Evolutionary conservation across 169 alveolate species (phyloP).

Genomic region (Plasmodium vinckei): DNA sequence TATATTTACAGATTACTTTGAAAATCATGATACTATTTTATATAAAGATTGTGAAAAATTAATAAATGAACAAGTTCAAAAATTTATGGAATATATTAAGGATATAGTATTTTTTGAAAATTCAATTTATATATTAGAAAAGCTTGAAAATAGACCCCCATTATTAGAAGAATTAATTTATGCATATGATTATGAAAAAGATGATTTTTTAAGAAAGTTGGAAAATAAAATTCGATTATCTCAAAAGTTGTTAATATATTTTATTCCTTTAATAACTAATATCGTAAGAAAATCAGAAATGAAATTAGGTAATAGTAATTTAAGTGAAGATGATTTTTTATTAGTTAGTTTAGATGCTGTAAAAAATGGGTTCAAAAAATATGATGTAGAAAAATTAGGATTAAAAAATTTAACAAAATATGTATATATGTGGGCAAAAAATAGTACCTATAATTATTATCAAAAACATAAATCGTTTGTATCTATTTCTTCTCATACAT

Average conservation of each 20-base stretch:
- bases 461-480: slow-evolving; percentile 73
- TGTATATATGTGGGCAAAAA: slow-evolving; percentile 75
- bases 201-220: slow-evolving; percentile 12
- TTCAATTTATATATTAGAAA: slow-evolving; percentile 67
- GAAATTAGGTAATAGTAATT: slow-evolving; percentile 55
- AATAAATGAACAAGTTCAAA: slow-evolving; percentile 47
- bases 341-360: slow-evolving; percentile 73
- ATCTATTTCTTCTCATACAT: slow-evolving; percentile 61
- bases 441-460: slow-evolving; percentile 73
- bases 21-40: not conserved
- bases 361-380: slow-evolving; percentile 73
- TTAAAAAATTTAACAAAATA: slow-evolving; percentile 66
- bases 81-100: slow-evolving; percentile 65
- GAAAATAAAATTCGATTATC: slow-evolving; percentile 68
- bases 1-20: slow-evolving; percentile 49
- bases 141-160: slow-evolving; percentile 70
- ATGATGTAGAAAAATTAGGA: slow-evolving; percentile 73
- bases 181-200: slow-evolving; percentile 60
- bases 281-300: slow-evolving; percentile 43
- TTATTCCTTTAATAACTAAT: slow-evolving; percentile 61
- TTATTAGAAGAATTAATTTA: slow-evolving; percentile 54
- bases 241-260: slow-evolving; percentile 44
- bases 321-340: slow-evolving; percentile 73
- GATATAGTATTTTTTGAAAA: slow-evolving; percentile 73
- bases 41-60: slow-evolving; percentile 67